Conservation (phyloP, 108 stramenopile species). For the Nitzschia sp. region DNA sequence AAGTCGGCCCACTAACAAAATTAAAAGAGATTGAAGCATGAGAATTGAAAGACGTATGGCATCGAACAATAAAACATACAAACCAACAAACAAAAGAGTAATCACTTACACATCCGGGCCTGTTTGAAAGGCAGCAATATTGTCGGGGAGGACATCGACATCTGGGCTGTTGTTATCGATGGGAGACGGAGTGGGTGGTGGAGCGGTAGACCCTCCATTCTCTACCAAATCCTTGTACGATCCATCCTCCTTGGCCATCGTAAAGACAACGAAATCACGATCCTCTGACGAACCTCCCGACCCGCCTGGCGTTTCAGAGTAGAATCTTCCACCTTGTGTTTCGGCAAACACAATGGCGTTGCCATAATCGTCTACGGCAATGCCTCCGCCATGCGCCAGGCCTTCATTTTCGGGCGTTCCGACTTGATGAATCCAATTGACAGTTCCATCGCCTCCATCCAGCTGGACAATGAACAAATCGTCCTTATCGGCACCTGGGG, state of each 20-base stretch:
- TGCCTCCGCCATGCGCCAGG: constrained; percentile 35
- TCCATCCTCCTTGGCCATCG: constrained; percentile 31
- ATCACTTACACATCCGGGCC: constrained; percentile 11
- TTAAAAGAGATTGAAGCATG: too few relatives aligned
- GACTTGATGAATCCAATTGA: constrained; percentile 43
- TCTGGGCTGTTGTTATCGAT: too few relatives aligned
- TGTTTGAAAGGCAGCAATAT: constrained; percentile 22
- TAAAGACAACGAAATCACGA: constrained; percentile 25
- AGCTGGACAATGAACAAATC: constrained; percentile 46
- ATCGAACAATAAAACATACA: too few relatives aligned
- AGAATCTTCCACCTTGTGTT: constrained; percentile 42
- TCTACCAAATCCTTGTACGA: background rate
- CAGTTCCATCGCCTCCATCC: constrained; percentile 25
- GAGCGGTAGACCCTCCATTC: background rate
- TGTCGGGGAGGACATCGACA: too few relatives aligned
- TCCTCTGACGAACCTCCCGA: background rate
- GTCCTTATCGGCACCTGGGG: background rate
- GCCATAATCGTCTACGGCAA: constrained; percentile 34
- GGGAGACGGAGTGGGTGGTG: background rate
- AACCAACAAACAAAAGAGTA: too few relatives aligned
- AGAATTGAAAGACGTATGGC: too few relatives aligned
- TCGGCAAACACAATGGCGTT: constrained; percentile 51
- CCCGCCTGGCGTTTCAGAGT: background rate
- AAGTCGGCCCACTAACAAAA: constrained; percentile 29
- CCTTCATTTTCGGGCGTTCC: constrained; percentile 44